A percentile compares a stretch with the other conserved stretches of the same genome.
Conservation (phyloP, 257 asterid species). For the Euphrasia confusa region DNA sequence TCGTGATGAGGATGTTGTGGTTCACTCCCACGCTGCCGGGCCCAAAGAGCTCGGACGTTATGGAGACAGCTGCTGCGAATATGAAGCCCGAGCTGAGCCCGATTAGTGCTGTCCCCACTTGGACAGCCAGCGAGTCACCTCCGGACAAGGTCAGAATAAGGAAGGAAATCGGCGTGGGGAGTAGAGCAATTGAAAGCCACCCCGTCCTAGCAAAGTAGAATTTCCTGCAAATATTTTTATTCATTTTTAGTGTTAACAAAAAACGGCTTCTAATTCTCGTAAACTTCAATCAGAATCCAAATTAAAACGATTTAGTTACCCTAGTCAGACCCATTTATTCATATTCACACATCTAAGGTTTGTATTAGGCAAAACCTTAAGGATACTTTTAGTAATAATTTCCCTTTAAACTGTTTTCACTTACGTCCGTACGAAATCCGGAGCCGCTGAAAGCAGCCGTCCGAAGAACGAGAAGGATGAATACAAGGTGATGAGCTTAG, state of each 20-base stretch:
- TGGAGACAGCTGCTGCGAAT: conserved; percentile 81
- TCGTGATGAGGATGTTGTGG: conserved; percentile 86
- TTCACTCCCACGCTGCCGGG: conserved; percentile 71
- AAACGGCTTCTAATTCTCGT: too few relatives aligned
- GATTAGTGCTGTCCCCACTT: conserved; percentile 69
- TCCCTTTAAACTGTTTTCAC: conserved; percentile 19
- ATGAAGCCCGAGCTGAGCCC: conserved; percentile 93
- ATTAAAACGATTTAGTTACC: too few relatives aligned
- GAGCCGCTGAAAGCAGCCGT: conserved; percentile 86
- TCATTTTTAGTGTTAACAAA: background rate
- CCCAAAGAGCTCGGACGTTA: conserved; percentile 91
- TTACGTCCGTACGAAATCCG: conserved; percentile 68
- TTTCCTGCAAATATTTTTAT: conserved; percentile 42
- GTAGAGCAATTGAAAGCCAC: conserved; percentile 69
- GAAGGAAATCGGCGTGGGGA: conserved; percentile 70
- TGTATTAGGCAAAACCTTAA: too few relatives aligned
- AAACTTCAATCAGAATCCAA: too few relatives aligned
- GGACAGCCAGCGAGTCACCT: conserved; percentile 34
- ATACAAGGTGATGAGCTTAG: conserved; percentile 61
- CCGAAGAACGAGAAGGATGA: conserved; percentile 93
- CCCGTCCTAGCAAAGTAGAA: conserved; percentile 75
- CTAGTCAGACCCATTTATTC: too few relatives aligned
- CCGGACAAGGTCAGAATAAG: conserved; percentile 48
- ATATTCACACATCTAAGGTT: too few relatives aligned
- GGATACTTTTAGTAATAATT: too few relatives aligned